Evolutionary conservation across 1,284 basidiomycete genomes (phyloP), one percentile per base, ranked within the genome.

Genomic region (Phellopilus nigrolimitatus): DNA sequence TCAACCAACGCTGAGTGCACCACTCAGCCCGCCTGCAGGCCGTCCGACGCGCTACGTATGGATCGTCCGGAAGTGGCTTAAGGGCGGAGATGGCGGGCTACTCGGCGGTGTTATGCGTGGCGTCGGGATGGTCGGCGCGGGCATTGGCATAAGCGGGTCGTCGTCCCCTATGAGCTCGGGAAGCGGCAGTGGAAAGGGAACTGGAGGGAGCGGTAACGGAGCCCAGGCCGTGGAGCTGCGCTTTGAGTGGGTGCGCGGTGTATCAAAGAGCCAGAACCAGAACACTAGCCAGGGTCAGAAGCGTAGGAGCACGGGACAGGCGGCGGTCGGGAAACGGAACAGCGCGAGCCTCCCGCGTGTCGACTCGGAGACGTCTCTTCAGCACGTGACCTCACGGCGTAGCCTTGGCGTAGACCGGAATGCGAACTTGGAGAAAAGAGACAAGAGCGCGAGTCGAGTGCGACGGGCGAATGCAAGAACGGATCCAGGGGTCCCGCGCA

Each of bases 41-140:
- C 71, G 82, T 12, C 70, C 84, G 59, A 66, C 70, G 67, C 78
- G 80, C 60, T 94, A 95, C 60, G 79, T 88, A 3, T 95, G 91
- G 90, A 75, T 88, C 3, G 81, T 93, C 15, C 73, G 82, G 49
- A 75, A 73, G 55, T 95, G 92, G 91, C 70, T 87, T 43, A 92
- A 89, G 64, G 79, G 76, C 19, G 58, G 65, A 8, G 73, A 73
- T 10, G 56, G 58, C 7, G 59, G 70, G 13, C 53, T 72, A 31
- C 54, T 79, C 10, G 68, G 69, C 42, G 72, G 70, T 6, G 61
- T 76, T 56, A 64, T 71, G 46, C 72, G 71, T 27, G 70, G 68
- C 44, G 60, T 66, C 44, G 56, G 60, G 24, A 57, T 62, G n/a
- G 25, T 52, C 34, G 49, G 33, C 30, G 19, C 51, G 47, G 10